Conservation (phyloP, 768 basidiomycete species). For the Naganishia vaughanmartiniae region DNA sequence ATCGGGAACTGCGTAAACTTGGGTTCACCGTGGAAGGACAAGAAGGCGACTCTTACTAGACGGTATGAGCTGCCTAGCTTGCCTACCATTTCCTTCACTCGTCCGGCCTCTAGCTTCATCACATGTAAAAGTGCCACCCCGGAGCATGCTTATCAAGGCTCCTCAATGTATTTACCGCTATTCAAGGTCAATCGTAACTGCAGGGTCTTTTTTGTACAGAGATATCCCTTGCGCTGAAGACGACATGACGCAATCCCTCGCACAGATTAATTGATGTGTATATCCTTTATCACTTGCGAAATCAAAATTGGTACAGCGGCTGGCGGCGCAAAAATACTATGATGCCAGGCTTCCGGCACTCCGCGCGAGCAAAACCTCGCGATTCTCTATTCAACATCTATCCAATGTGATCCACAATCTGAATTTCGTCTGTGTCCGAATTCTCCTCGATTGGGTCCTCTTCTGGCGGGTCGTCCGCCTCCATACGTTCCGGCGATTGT, state of each 20-base stretch:
- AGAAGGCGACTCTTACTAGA: slow-evolving; percentile 89
- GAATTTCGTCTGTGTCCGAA: not conserved
- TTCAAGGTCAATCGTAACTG: not conserved
- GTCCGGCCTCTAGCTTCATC: not conserved
- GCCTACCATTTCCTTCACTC: not conserved
- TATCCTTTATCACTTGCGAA: not conserved
- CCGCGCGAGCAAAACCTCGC: not conserved
- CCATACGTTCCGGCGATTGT: slow-evolving; percentile 1
- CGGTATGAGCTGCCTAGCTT: not conserved
- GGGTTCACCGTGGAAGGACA: slow-evolving; percentile 95
- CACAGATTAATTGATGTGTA: not conserved
- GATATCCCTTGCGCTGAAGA: not conserved
- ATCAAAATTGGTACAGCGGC: not conserved
- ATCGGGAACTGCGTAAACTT: slow-evolving; percentile 75
- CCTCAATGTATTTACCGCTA: not conserved
- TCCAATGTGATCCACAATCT: not conserved
- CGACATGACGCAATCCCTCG: not conserved
- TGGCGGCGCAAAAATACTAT: not conserved
- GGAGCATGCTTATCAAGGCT: slow-evolving; percentile 27
- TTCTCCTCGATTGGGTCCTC: not conserved
- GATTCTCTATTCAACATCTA: not conserved
- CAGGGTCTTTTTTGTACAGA: not conserved
- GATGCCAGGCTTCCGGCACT: too few species aligned
- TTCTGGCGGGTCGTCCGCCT: not conserved
- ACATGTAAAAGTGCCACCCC: slow-evolving; percentile 6